Evolutionary conservation across 1,139 yeast genomes (phyloP).

Genomic region (Blastobotrys aristatus): DNA sequence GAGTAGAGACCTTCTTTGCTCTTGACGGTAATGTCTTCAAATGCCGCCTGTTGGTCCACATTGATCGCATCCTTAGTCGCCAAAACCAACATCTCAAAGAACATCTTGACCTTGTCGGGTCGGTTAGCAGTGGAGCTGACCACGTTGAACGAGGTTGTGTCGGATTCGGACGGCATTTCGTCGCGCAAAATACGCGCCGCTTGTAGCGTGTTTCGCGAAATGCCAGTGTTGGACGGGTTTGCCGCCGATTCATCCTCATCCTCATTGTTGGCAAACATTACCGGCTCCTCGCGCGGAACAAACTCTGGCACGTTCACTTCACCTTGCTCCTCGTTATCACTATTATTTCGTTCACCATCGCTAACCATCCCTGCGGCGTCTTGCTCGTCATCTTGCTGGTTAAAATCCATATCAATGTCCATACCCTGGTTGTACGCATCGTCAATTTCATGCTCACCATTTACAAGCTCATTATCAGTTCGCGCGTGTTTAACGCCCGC

Average conservation of each 20-base stretch:
- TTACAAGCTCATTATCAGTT: slow-evolving; percentile 15
- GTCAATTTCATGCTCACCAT: slow-evolving; percentile 14
- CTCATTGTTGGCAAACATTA: slow-evolving; percentile 12
- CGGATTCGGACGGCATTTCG: slow-evolving; percentile 27
- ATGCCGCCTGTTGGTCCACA: slow-evolving; percentile 56
- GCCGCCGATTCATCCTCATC: slow-evolving; percentile 10
- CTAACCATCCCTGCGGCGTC: background rate
- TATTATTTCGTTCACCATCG: background rate
- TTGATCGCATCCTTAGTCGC: slow-evolving; percentile 73
- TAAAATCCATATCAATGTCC: slow-evolving; percentile 3
- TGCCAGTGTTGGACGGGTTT: slow-evolving; percentile 17
- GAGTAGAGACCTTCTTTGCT: slow-evolving; percentile 47
- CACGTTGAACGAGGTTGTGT: slow-evolving; percentile 18
- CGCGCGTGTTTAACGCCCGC: slow-evolving; percentile 3
- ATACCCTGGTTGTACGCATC: background rate
- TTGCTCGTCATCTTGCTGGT: background rate
- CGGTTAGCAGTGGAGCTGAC: slow-evolving; percentile 18
- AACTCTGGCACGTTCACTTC: background rate
- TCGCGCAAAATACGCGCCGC: slow-evolving; percentile 50
- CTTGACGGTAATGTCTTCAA: slow-evolving; percentile 53
- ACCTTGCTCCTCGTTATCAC: slow-evolving; percentile 1
- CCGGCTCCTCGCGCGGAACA: slow-evolving; percentile 10
- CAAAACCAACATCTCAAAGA: slow-evolving; percentile 76
- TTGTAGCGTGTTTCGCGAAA: slow-evolving; percentile 49
- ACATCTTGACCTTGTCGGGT: slow-evolving; percentile 44